These are phyloP conservation scores for Solanum chiquidenum DNA, from an alignment of 257 asterid genomes.

Conservation along the genomic window DNA sequence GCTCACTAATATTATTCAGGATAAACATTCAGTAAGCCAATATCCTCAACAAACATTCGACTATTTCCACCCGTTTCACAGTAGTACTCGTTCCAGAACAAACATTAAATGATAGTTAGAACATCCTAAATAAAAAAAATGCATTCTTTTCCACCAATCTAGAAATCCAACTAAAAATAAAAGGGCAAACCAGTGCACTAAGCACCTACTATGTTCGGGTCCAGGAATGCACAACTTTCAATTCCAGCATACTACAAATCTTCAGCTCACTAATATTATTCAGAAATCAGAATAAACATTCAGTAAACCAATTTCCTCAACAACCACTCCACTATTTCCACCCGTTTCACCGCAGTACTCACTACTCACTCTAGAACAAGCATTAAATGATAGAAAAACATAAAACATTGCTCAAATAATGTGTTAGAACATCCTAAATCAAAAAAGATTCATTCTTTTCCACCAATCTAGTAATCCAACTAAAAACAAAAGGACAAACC, in stretches of 20 bases:
- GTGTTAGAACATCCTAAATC: background rate
- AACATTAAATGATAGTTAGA: background rate
- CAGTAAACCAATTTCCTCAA: background rate
- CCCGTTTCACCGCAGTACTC: background rate
- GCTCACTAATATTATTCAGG: background rate
- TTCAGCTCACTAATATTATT: background rate
- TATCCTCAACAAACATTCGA: background rate
- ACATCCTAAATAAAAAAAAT: background rate
- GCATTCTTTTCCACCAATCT: background rate
- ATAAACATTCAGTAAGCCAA: background rate
- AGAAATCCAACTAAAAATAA: background rate
- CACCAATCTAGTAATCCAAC: background rate
- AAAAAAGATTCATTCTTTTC: background rate
- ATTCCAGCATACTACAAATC: background rate
- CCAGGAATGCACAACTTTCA: too few relatives aligned
- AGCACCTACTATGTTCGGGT: too few relatives aligned
- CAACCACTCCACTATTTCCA: background rate
- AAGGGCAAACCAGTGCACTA: background rate
- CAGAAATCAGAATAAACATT: background rate
- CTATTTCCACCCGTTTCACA: background rate
- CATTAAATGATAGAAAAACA: background rate
- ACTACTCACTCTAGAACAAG: background rate
- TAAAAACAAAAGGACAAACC: too few relatives aligned
- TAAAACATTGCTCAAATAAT: background rate
- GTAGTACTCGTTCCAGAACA: background rate